phyloP scores from a whole-genome alignment of 805 yeast genomes.

The Grigorovia jiainica region DNA sequence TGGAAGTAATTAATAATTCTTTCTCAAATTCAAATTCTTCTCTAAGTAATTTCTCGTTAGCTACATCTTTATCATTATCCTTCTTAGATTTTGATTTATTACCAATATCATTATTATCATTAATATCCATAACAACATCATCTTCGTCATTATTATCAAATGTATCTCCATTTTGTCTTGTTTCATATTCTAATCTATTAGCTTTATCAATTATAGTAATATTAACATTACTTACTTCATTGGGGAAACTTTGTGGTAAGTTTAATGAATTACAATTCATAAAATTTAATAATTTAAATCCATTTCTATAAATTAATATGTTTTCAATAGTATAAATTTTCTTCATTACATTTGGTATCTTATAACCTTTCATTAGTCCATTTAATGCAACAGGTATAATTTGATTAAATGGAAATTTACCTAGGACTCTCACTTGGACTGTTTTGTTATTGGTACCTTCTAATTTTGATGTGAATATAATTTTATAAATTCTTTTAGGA shows the following conservation, averaged over 20 bases:
- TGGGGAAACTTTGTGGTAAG: conserved; percentile 15
- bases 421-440: conserved; percentile 23
- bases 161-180: not conserved
- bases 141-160: not conserved
- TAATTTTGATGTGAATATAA: conserved; percentile 21
- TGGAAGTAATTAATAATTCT: too few relatives aligned
- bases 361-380: conserved; percentile 15
- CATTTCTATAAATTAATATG: conserved; percentile 22
- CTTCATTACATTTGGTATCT: conserved; percentile 11
- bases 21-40: too few relatives aligned
- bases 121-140: conserved; percentile 4
- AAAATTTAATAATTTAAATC: conserved; percentile 21
- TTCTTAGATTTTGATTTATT: too few relatives aligned
- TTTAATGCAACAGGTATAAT: conserved; percentile 22
- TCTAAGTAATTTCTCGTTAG: too few relatives aligned
- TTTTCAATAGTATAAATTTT: conserved; percentile 14
- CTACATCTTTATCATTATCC: too few relatives aligned
- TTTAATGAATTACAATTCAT: conserved; percentile 26
- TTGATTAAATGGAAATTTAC: conserved; percentile 18
- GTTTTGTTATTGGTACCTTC: conserved; percentile 20
- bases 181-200: conserved; percentile 1
- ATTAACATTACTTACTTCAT: conserved; percentile 18
- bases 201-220: conserved; percentile 16
- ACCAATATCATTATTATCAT: too few relatives aligned
- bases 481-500: conserved; percentile 18